Evolutionary conservation across 192 early-diverging fungal genomes (phyloP).

Genomic region (Mortierella hygrophila): DNA sequence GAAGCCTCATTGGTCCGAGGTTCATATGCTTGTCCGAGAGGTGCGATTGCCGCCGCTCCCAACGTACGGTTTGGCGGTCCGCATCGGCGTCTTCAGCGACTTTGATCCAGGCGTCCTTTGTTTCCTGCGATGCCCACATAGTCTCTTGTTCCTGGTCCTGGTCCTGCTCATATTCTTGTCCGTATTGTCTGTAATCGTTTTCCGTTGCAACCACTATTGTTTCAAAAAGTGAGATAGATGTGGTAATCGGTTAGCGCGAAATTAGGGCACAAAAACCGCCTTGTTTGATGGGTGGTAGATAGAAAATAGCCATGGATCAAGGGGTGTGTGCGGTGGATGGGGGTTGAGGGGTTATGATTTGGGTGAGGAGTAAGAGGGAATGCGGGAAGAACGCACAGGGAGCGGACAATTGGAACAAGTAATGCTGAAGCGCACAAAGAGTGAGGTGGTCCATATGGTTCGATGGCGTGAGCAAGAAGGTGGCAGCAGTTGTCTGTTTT

Average conservation of each 20-base stretch:
- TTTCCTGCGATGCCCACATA: constrained; percentile 27
- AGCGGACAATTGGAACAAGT: background rate
- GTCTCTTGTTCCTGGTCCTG: background rate
- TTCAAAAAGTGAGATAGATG: background rate
- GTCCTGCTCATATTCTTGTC: constrained; percentile 3
- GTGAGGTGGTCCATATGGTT: background rate
- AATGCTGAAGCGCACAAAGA: background rate
- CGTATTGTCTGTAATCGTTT: background rate
- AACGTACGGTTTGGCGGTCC: background rate
- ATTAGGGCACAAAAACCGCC: background rate
- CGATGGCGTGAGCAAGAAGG: background rate
- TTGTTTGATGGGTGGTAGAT: background rate
- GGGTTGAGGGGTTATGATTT: background rate
- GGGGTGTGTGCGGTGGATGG: background rate
- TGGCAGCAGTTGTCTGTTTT: background rate
- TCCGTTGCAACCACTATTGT: constrained; percentile 6
- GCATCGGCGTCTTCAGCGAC: constrained; percentile 1
- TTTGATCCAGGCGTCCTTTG: constrained; percentile 29
- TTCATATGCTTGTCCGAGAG: constrained; percentile 45
- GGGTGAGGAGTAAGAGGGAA: background rate
- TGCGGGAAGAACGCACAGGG: background rate
- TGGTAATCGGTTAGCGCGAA: background rate
- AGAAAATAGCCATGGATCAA: background rate
- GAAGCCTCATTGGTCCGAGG: constrained; percentile 20
- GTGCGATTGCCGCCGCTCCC: constrained; percentile 29